Conservation (phyloP, 83 land plant genomes). For the Isoetes engelmannii region DNA sequence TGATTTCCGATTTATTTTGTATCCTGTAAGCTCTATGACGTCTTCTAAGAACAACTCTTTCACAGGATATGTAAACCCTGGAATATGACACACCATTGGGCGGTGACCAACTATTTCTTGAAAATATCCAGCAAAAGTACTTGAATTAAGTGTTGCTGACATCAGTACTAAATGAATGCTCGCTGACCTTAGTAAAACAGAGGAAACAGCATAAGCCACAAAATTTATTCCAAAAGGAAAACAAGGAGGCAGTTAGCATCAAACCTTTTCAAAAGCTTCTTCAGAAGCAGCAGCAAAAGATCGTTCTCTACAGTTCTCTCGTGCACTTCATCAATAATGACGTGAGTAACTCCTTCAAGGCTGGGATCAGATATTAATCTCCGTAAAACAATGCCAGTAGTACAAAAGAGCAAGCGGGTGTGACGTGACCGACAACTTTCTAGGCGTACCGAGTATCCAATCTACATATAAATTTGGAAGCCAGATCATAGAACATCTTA, state of each 20-base stretch:
- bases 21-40: slow-evolving; percentile 34
- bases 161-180: slow-evolving; percentile 31
- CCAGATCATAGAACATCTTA: neutral
- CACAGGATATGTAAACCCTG: slow-evolving; percentile 37
- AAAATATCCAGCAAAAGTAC: slow-evolving; percentile 23
- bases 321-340: slow-evolving; percentile 33
- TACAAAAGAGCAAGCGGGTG: slow-evolving; percentile 27
- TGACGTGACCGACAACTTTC: slow-evolving; percentile 21
- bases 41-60: slow-evolving; percentile 32
- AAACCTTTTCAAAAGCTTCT: slow-evolving; percentile 17
- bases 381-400: slow-evolving; percentile 25
- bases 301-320: slow-evolving; percentile 28
- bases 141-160: slow-evolving; percentile 38
- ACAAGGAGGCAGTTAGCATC: too few species aligned
- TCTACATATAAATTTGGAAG: slow-evolving; percentile 6
- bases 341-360: slow-evolving; percentile 20
- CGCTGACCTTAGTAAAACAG: slow-evolving; percentile 2
- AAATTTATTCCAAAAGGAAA: too few species aligned
- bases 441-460: slow-evolving; percentile 27
- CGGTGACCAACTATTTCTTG: slow-evolving; percentile 4
- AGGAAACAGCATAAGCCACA: too few species aligned
- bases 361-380: slow-evolving; percentile 25
- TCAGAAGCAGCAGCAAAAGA: slow-evolving; percentile 26
- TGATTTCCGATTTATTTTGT: slow-evolving; percentile 29
- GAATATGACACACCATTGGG: slow-evolving; percentile 19